A percentile compares a stretch with the other conserved stretches of the same genome.
phyloP scores from a whole-genome alignment of 768 basidiomycete genomes.

The Favolaschia claudopus region DNA sequence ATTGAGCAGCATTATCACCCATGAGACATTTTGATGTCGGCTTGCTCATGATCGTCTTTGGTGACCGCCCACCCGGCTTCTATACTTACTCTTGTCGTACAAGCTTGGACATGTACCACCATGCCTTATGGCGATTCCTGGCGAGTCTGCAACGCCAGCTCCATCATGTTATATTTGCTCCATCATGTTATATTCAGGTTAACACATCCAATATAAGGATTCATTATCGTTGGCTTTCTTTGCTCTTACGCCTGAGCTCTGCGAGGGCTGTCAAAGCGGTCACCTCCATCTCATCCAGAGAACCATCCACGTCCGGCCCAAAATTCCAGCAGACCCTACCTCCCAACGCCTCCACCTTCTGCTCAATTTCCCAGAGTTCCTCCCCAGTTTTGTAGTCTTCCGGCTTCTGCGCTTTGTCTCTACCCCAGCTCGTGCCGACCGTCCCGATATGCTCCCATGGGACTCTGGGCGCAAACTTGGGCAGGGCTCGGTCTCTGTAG shows the following conservation, averaged over 20 bases:
- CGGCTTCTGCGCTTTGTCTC: not conserved
- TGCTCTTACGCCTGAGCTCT: not conserved
- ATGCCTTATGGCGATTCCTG: too few relatives aligned
- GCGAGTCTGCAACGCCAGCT: too few relatives aligned
- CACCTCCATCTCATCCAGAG: conserved; percentile 1
- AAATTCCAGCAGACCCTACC: conserved; percentile 5
- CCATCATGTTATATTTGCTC: too few relatives aligned
- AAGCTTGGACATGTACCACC: too few relatives aligned
- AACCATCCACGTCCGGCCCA: not conserved
- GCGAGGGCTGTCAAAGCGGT: not conserved
- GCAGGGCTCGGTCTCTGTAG: conserved; percentile 4
- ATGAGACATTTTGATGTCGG: too few relatives aligned
- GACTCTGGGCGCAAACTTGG: not conserved
- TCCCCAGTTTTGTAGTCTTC: not conserved
- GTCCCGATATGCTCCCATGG: conserved; percentile 6
- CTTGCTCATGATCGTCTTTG: too few relatives aligned
- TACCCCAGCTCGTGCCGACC: not conserved
- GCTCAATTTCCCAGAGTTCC: not conserved
- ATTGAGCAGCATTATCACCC: too few relatives aligned
- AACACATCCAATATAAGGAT: too few relatives aligned
- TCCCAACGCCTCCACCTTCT: not conserved
- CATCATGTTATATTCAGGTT: too few relatives aligned
- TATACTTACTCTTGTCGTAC: too few relatives aligned
- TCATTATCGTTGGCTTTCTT: conserved; percentile 2
- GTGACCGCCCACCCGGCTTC: too few relatives aligned